These are phyloP conservation scores for Claviceps monticola DNA, from an alignment of 2,329 filamentous ascomycete genomes.

Conservation along the genomic window DNA sequence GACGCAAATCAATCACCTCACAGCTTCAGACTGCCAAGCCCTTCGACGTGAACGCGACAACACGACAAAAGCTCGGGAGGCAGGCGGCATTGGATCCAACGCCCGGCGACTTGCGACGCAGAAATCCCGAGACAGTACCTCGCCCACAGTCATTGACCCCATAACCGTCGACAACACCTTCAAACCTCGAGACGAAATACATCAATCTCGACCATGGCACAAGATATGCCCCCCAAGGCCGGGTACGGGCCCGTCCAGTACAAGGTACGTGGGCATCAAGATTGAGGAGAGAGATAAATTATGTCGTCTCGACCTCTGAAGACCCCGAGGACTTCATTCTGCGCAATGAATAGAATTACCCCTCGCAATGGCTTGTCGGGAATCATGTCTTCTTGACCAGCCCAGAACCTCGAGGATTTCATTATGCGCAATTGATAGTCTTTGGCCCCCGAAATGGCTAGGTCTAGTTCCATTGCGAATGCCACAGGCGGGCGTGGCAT, in stretches of 20 bases:
- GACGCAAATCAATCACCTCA: constrained; percentile 1
- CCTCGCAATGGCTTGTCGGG: neutral
- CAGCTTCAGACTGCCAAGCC: neutral
- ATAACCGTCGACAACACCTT: neutral
- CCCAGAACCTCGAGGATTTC: too few relatives aligned
- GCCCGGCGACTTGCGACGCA: neutral
- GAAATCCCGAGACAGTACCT: neutral
- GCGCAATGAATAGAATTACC: neutral
- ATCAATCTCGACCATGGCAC: constrained; percentile 61
- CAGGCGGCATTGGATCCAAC: neutral
- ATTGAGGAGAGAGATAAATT: neutral
- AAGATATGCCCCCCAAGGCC: constrained; percentile 92
- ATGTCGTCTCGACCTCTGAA: too few relatives aligned
- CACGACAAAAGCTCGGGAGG: neutral
- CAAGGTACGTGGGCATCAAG: constrained; percentile 49
- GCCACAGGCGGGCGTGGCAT: too few relatives aligned
- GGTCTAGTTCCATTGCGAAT: too few relatives aligned
- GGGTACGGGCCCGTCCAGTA: constrained; percentile 96
- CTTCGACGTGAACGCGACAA: neutral
- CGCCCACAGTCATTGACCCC: neutral
- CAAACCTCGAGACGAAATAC: neutral
- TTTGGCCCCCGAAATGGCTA: neutral
- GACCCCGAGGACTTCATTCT: too few relatives aligned
- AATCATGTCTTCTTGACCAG: too few relatives aligned
- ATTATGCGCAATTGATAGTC: neutral